Percentiles rank a stretch among this genome's conserved stretches.
Conservation (phyloP, 108 stramenopile species). For the Nitzschia putrida region DNA sequence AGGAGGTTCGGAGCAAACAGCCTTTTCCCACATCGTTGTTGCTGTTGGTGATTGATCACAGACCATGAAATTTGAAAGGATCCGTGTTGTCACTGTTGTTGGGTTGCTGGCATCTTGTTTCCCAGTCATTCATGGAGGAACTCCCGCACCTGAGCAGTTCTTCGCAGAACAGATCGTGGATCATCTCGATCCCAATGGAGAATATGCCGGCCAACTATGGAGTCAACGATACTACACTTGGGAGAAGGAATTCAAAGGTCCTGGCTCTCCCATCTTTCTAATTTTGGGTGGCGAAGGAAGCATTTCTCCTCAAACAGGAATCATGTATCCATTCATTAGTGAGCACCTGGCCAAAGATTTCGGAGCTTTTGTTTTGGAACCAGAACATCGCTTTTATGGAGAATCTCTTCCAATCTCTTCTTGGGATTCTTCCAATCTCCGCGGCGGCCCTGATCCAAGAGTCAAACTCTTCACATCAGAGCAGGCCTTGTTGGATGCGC, state of each 20-base stretch:
- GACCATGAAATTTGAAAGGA: too few species aligned
- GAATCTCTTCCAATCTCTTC: constrained; percentile 54
- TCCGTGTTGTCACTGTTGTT: too few species aligned
- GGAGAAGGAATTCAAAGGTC: constrained; percentile 60
- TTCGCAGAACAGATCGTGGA: constrained; percentile 29
- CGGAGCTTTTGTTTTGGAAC: constrained; percentile 71
- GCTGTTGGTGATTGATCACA: too few species aligned
- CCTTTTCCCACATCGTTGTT: too few species aligned
- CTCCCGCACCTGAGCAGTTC: constrained; percentile 34
- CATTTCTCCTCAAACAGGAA: constrained; percentile 49
- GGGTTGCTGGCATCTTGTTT: neutral
- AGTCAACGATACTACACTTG: constrained; percentile 71
- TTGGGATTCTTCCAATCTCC: constrained; percentile 46
- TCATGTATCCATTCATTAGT: constrained; percentile 79
- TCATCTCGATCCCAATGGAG: constrained; percentile 9
- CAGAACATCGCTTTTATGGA: constrained; percentile 89
- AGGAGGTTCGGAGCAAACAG: too few species aligned
- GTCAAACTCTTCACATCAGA: constrained; percentile 61
- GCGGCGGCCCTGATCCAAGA: constrained; percentile 19
- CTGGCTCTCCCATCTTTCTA: constrained; percentile 79
- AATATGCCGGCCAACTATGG: constrained; percentile 39
- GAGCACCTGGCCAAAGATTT: constrained; percentile 67
- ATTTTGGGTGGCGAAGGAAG: constrained; percentile 82
- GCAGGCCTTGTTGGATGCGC: constrained; percentile 70
- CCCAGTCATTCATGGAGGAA: constrained; percentile 13